Conservation (phyloP, 805 yeast species). For the Blastobotrys muscicola region DNA sequence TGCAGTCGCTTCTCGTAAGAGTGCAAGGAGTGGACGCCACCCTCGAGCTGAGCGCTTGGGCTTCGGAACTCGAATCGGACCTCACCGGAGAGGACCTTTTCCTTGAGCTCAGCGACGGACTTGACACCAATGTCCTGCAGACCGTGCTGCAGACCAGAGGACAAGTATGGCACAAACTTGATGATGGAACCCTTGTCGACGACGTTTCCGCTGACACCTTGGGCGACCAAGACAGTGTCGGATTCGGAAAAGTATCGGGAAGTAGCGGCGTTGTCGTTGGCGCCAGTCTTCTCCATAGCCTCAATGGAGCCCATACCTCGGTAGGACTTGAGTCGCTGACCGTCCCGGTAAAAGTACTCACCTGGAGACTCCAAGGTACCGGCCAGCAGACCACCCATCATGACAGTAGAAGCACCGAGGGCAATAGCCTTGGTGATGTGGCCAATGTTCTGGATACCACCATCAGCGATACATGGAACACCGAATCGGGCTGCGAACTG, state of each 20-base stretch:
- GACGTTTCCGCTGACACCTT: slow-evolving; percentile 97
- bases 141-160: slow-evolving; percentile 95
- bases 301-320: slow-evolving; percentile 99
- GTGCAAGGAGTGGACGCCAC: slow-evolving; percentile 94
- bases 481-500: slow-evolving; percentile 94
- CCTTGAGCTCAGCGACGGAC: slow-evolving; percentile 55
- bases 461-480: slow-evolving; percentile 98
- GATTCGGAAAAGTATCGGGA: slow-evolving; percentile 96
- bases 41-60: slow-evolving; percentile 97
- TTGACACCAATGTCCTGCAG: slow-evolving; percentile 93
- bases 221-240: slow-evolving; percentile 94
- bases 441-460: slow-evolving; percentile 98
- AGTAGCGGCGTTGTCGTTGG: slow-evolving; percentile 91
- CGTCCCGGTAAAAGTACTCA: slow-evolving; percentile 94
- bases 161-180: slow-evolving; percentile 89
- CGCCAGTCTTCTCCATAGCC: slow-evolving; percentile 90
- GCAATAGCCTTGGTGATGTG: slow-evolving; percentile 96
- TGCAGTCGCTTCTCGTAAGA: slow-evolving; percentile 96
- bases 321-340: slow-evolving; percentile 92
- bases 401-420: slow-evolving; percentile 91
- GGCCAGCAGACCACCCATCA: slow-evolving; percentile 99
- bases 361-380: slow-evolving; percentile 99
- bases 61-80: slow-evolving; percentile 96
- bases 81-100: slow-evolving; percentile 51
- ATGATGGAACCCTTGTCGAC: slow-evolving; percentile 92